phyloP scores from a whole-genome alignment of 495 filamentous ascomycete genomes.

The Xylaria castorea region DNA sequence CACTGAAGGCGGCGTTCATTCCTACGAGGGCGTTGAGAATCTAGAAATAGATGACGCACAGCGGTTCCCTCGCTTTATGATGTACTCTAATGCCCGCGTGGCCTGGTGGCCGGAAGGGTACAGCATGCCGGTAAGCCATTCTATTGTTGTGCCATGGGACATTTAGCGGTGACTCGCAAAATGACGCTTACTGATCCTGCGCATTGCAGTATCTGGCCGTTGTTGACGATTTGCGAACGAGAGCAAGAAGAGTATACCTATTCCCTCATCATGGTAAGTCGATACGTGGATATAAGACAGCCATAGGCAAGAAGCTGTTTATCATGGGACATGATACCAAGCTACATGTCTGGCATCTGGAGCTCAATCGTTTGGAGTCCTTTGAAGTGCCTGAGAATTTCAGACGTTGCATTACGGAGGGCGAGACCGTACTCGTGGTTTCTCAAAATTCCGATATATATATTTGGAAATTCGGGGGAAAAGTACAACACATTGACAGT shows the following conservation, averaged over 20 bases:
- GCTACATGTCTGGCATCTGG: conserved; percentile 41
- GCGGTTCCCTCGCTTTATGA: conserved; percentile 39
- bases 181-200: not conserved
- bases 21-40: conserved; percentile 35
- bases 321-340: conserved; percentile 36
- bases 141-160: not conserved
- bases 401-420: conserved; percentile 37
- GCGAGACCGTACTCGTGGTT: conserved; percentile 35
- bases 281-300: conserved; percentile 36
- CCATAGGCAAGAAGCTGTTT: conserved; percentile 39
- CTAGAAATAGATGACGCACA: conserved; percentile 30
- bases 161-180: not conserved
- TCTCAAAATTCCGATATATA: conserved; percentile 37
- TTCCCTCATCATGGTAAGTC: conserved; percentile 33
- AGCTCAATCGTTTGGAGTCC: conserved; percentile 34
- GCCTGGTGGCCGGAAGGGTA: conserved; percentile 43
- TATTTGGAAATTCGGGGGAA: conserved; percentile 36
- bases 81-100: conserved; percentile 38
- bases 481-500: conserved; percentile 31
- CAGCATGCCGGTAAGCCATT: conserved; percentile 30
- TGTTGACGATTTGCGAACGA: conserved; percentile 40
- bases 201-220: conserved; percentile 32
- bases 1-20: conserved; percentile 38
- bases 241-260: conserved; percentile 35
- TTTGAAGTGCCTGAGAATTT: conserved; percentile 34